Base-by-base conservation (phyloP, 495 filamentous ascomycete genomes). In the Aspergillus olivimuriae region DNA sequence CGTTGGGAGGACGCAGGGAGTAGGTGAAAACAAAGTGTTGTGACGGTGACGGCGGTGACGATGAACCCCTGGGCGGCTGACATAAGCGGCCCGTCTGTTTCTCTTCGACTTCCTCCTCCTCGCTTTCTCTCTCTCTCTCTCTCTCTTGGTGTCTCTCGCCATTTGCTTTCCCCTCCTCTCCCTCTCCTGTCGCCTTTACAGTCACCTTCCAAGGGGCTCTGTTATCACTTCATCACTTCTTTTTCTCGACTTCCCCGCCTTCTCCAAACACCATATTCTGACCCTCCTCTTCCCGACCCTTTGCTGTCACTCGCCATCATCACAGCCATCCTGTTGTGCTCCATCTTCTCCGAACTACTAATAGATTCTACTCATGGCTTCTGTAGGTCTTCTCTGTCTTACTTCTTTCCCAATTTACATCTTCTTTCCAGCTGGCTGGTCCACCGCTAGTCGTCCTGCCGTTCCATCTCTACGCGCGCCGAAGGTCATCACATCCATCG, bases 301-400 rank as follows among this genome's bases (percentile, higher is more conserved):
- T 48, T 46, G 52, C 57, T 41, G 36, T 33, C 52, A 46, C 49
- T 43, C 48, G 19, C 47, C 49, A 51, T 26, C 42, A 47, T 34
- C 41, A 15, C 16, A 47, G 28, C 35, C 34, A 22, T 43, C n/a
- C 19, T 24, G 34, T 15, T 15, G n/a, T 8, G 12, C n/a, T 43
- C 18, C 24, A 28, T 28, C 11, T 28, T 28, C 11, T 11, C 24
- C 6, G 11, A 5, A 11, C 24, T 11, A 5, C 24, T 11, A 47
- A 53, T 40, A 39, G 30, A 17, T 35, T 46, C 46, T 51, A 34
- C 52, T 54, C 60, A 78, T 78, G 75, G 73, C 75, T 70, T 76
- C 75, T 53, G 73, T 76, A 60, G 54, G 73, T 76, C 24, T 41
- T 49, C 43, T 33, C 35, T 34, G 40, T 34, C 39, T 46, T 40